Evolutionary conservation across 2,329 filamentous ascomycete genomes (phyloP), one percentile per base, ranked within the genome.

Genomic region (Penicillium sp.): DNA sequence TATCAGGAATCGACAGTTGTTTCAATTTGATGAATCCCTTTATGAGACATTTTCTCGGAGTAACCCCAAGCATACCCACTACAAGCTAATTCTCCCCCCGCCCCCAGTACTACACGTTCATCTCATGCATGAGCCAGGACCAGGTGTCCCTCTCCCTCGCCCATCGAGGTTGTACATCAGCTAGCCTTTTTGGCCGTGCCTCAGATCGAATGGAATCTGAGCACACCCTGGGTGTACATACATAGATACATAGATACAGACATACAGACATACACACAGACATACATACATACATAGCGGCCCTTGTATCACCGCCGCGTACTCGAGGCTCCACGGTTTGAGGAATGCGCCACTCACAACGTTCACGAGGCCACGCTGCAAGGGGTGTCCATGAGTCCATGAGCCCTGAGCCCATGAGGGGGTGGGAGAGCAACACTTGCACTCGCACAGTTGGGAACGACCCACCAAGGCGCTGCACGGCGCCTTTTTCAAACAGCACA

Each of bases 301-400:
- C 47, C 44, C 45, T 43, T 33, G 41, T 51, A 46, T 27, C 33
- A 29, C 45, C 29, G 8, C 26, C 33, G 26, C 23, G 23, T 18
- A 10, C 13, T 18, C 39, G 8, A 18, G 26, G 15, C 23, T 29
- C 18, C 27, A 36, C 52, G 21, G 17, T 36, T 23, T 23, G 4
- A 39, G 43, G 55, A 56, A 59, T 54, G 48, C 51, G 58, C 58
- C 54, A 59, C 55, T 43, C 12, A 39, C 26, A 45, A 52, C 37
- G 32, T 43, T 56, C 58, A 61, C 58, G 58, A 61, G 60, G 58
- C 45, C 45, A 23, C 26, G 12, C 59, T 41, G 58, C 58, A 62
- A 61, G 59, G 59, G 55, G 52, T 37, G n/a, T 20, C 47, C 37
- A 46, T 37, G 34, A 23, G 20, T 13, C 10, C 36, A 39, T 39